These are phyloP conservation scores for Chalciporus sphaerocephalus DNA, from an alignment of 768 basidiomycete genomes.

Conservation along the genomic window DNA sequence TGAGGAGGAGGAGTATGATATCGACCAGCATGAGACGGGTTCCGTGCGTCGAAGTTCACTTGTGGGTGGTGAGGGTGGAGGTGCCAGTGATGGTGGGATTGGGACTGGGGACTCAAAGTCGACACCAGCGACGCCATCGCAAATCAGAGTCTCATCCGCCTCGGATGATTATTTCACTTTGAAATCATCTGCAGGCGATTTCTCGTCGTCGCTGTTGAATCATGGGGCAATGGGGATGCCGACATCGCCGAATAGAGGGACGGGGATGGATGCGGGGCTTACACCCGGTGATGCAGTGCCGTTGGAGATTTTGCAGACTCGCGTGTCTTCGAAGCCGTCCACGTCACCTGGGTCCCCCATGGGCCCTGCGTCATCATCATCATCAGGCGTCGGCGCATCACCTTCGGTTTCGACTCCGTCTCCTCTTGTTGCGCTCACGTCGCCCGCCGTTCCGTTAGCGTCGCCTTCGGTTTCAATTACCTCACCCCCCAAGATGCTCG, in stretches of 20 bases:
- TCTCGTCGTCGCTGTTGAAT: slow-evolving; percentile 16
- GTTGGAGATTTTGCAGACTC: slow-evolving; percentile 59
- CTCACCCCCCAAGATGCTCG: slow-evolving; percentile 35
- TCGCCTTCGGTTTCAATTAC: slow-evolving; percentile 14
- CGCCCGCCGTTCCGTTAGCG: slow-evolving; percentile 11
- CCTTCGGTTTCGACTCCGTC: slow-evolving; percentile 17
- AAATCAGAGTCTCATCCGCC: slow-evolving; percentile 17
- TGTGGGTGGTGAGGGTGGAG: not conserved
- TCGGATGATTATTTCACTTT: slow-evolving; percentile 23
- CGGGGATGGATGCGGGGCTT: slow-evolving; percentile 43
- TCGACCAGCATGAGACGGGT: slow-evolving; percentile 33
- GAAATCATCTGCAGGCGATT: slow-evolving; percentile 15
- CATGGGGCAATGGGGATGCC: not conserved
- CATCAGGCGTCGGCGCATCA: not conserved
- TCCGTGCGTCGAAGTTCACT: slow-evolving; percentile 11
- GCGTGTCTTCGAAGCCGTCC: slow-evolving; percentile 41
- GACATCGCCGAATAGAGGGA: slow-evolving; percentile 31
- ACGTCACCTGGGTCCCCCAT: slow-evolving; percentile 30
- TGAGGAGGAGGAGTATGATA: slow-evolving; percentile 30
- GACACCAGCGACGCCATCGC: slow-evolving; percentile 19
- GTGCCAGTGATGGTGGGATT: too few relatives aligned
- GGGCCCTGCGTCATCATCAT: slow-evolving; percentile 11
- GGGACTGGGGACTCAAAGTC: too few relatives aligned
- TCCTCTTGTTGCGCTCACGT: slow-evolving; percentile 7
- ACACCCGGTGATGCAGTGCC: slow-evolving; percentile 60